Evolutionary conservation across 371 early-diverging fungal genomes (phyloP).

Genomic region (Apophysomyces ossiformis): DNA sequence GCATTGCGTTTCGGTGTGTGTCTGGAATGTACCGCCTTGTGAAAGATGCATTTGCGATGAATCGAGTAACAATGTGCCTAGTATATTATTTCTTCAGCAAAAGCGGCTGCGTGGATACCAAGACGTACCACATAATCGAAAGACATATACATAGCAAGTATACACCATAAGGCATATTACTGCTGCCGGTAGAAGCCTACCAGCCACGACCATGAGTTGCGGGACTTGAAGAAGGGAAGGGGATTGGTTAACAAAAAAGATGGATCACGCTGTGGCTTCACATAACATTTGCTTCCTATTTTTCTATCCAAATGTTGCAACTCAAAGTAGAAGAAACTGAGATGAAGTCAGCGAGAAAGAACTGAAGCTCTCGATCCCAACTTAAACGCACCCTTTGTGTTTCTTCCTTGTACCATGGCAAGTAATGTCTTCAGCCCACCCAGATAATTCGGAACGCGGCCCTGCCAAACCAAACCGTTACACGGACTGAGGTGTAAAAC

Average conservation of each 20-base stretch:
- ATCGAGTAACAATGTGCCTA: slow-evolving; percentile 11
- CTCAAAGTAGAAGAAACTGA: not conserved
- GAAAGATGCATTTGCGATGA: slow-evolving; percentile 10
- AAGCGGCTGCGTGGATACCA: not conserved
- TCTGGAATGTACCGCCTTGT: slow-evolving; percentile 36
- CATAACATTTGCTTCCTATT: not conserved
- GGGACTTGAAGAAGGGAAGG: slow-evolving; percentile 1
- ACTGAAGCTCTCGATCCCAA: no score
- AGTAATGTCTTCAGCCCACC: not conserved
- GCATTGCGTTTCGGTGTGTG: not conserved
- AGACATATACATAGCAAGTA: slow-evolving; percentile 57
- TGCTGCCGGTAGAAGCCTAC: slow-evolving; percentile 38
- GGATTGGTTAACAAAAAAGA: not conserved
- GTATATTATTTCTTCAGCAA: not conserved
- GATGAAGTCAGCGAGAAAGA: no score
- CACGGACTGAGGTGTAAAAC: not conserved
- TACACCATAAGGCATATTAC: slow-evolving; percentile 43
- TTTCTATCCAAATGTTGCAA: not conserved
- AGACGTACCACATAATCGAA: slow-evolving; percentile 57
- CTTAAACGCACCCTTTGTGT: no score
- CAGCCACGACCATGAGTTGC: slow-evolving; percentile 11
- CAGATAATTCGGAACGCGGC: not conserved
- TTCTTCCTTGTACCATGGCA: no score
- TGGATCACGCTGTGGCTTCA: slow-evolving; percentile 8
- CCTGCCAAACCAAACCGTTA: not conserved